A percentile compares a stretch with the other conserved stretches of the same genome.
These are phyloP conservation scores for Ogataea corticis DNA, from an alignment of 805 yeast species.

Conservation along the genomic window DNA sequence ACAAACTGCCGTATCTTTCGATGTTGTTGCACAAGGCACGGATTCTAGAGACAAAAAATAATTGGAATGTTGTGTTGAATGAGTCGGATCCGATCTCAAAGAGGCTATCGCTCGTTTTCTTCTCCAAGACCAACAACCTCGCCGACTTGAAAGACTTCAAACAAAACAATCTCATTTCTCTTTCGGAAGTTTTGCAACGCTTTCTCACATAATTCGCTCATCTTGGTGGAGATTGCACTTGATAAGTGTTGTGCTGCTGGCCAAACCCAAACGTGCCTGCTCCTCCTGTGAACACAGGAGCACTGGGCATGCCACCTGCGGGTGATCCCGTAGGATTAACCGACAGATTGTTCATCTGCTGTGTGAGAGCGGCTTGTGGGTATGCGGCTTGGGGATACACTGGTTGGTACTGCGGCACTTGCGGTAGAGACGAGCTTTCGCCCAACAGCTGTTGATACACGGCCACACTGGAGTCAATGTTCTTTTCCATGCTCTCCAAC, in stretches of 20 bases:
- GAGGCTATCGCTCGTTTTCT: conserved; percentile 18
- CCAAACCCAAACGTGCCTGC: conserved; percentile 13
- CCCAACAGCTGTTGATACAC: conserved; percentile 60
- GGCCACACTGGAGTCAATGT: conserved; percentile 66
- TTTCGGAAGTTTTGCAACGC: conserved; percentile 7
- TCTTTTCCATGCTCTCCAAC: conserved; percentile 65
- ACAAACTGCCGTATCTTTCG: conserved; percentile 17
- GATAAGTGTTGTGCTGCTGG: conserved; percentile 20
- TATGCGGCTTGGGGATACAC: conserved; percentile 5
- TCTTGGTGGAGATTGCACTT: conserved; percentile 13
- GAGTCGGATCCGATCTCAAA: conserved; percentile 23
- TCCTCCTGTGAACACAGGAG: neutral
- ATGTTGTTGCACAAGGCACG: conserved; percentile 18
- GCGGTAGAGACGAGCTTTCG: conserved; percentile 16
- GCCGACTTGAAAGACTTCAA: conserved; percentile 17
- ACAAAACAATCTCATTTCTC: conserved; percentile 16
- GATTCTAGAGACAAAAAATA: conserved; percentile 9
- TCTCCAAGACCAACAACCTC: conserved; percentile 17
- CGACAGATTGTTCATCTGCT: conserved; percentile 7
- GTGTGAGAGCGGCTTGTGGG: conserved; percentile 9
- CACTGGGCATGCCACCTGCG: neutral
- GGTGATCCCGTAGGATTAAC: conserved; percentile 9
- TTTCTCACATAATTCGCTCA: neutral
- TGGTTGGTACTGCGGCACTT: conserved; percentile 12
- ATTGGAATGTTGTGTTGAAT: conserved; percentile 16